Conservation (phyloP, 2,329 filamentous ascomycete species). For the Clonostachys rosea region DNA sequence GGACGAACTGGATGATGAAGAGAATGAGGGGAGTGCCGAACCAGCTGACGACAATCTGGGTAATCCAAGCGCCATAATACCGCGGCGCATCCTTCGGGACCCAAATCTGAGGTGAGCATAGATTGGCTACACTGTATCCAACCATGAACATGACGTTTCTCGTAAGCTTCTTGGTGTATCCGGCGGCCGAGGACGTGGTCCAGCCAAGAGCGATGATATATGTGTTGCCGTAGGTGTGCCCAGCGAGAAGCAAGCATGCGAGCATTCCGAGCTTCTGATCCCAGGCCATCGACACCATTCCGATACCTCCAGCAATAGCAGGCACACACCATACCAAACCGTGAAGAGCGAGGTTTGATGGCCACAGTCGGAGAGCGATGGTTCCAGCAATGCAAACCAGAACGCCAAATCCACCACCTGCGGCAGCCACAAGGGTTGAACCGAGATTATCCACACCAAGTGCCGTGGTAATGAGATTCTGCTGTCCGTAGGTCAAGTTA, state of each 20-base stretch:
- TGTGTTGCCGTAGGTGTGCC: neutral
- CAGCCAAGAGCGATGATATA: neutral
- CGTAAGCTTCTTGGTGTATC: neutral
- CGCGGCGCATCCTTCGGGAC: constrained; percentile 14
- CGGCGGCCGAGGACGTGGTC: neutral
- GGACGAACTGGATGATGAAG: too few species aligned
- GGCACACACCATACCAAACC: neutral
- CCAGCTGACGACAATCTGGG: constrained; percentile 21
- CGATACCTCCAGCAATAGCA: neutral
- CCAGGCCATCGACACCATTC: neutral
- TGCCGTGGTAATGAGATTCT: constrained; percentile 13
- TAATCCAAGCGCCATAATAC: constrained; percentile 16
- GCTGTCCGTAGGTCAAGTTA: constrained; percentile 31
- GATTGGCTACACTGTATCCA: too few species aligned
- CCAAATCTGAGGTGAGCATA: constrained; percentile 1
- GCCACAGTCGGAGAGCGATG: neutral
- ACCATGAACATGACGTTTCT: neutral
- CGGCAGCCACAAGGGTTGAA: neutral
- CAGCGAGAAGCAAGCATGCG: neutral
- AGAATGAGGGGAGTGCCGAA: constrained; percentile 13
- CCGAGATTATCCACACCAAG: constrained; percentile 5
- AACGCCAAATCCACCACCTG: neutral
- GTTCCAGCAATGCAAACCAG: neutral
- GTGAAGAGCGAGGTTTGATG: neutral
- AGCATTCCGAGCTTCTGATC: neutral